Conservation (phyloP, 306 rosid genomes). For the Trifolium fragiferum region DNA sequence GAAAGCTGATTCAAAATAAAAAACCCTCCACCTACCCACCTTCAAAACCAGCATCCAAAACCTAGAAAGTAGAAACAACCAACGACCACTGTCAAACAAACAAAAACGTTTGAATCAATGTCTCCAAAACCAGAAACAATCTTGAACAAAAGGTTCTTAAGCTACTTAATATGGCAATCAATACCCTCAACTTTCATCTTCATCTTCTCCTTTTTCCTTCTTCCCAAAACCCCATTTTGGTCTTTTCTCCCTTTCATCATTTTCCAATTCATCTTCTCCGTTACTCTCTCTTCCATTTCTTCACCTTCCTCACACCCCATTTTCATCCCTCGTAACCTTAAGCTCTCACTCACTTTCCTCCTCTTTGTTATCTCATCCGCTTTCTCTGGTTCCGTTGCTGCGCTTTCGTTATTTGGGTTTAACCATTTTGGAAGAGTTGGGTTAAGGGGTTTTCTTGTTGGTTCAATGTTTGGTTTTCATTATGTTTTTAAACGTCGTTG, state of each 20-base stretch:
- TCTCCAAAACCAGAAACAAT: conserved; percentile 46
- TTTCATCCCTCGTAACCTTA: conserved; percentile 47
- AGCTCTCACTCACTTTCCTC: conserved; percentile 53
- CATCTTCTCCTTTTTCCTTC: conserved; percentile 47
- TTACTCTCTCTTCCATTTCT: conserved; percentile 66
- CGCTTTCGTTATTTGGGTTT: conserved; percentile 59
- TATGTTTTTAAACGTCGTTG: conserved; percentile 74
- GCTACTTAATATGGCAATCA: conserved; percentile 88
- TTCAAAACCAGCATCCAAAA: no score
- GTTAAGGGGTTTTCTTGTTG: conserved; percentile 64
- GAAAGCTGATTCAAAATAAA: no score
- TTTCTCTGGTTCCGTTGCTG: conserved; percentile 50
- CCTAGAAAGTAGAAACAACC: no score
- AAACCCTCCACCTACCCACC: no score
- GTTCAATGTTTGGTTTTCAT: conserved; percentile 66
- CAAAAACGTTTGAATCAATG: no score
- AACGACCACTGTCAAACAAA: no score
- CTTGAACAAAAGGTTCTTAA: conserved; percentile 66
- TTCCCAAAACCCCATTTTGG: conserved; percentile 32
- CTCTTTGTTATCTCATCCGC: conserved; percentile 52
- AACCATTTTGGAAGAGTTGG: conserved; percentile 49
- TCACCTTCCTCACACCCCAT: conserved; percentile 54
- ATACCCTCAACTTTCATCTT: conserved; percentile 74
- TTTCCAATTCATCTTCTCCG: conserved; percentile 76
- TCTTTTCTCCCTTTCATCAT: conserved; percentile 52